Conservation (phyloP, 352 stramenopile species). For the Globisporangium nunn region DNA sequence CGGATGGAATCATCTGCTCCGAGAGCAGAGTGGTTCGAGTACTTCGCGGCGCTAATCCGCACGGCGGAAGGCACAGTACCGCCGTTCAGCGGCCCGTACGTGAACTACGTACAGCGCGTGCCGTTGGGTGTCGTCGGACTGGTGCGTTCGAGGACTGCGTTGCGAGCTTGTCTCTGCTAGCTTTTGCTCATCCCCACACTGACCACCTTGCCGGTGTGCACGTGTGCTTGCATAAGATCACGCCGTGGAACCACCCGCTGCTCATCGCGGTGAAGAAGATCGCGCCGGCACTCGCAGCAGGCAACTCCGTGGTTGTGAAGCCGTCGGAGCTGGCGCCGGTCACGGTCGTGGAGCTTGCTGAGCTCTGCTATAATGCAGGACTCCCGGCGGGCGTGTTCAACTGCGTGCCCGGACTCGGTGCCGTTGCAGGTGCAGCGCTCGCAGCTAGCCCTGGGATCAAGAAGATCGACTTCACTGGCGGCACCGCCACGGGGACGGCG, state of each 20-base stretch:
- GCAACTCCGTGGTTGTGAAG: constrained; percentile 84
- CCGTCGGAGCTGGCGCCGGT: constrained; percentile 76
- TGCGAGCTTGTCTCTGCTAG: background rate
- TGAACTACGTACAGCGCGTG: constrained; percentile 49
- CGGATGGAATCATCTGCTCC: background rate
- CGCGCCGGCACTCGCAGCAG: constrained; percentile 52
- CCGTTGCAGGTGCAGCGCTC: constrained; percentile 27
- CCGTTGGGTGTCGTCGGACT: constrained; percentile 57
- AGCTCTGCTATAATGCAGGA: constrained; percentile 29
- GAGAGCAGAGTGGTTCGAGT: constrained; percentile 71
- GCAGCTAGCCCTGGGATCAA: constrained; percentile 26
- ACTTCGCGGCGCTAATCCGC: constrained; percentile 67
- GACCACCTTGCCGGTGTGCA: too few species aligned
- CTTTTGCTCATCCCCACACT: background rate
- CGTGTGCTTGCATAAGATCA: constrained; percentile 28
- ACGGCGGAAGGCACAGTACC: constrained; percentile 58
- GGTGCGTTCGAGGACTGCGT: constrained; percentile 9
- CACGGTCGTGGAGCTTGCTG: constrained; percentile 37
- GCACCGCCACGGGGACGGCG: constrained; percentile 25
- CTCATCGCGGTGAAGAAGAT: constrained; percentile 77
- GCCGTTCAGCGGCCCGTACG: constrained; percentile 46
- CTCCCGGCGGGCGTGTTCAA: constrained; percentile 44
- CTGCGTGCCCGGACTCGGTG: constrained; percentile 31
- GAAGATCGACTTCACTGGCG: constrained; percentile 55
- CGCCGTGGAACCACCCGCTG: constrained; percentile 79